Base-by-base conservation (phyloP, 768 basidiomycete species). In the Hydnomerulius pinastri region DNA sequence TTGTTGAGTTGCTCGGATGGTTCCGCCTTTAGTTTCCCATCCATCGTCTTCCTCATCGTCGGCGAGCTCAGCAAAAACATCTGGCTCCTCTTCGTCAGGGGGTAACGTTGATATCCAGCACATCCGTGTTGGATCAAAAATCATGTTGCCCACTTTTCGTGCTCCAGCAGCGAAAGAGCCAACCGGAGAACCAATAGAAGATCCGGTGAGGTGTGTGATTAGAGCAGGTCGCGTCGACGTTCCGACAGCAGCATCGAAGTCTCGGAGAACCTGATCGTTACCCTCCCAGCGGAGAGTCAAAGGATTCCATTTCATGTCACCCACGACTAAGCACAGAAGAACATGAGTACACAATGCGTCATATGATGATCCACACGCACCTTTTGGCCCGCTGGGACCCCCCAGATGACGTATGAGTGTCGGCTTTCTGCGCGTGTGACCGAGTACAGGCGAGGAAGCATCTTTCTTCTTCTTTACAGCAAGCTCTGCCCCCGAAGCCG, bases 251-350 rank as follows among this genome's bases (percentile, higher is more conserved):
- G 73, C 72, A 43, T 98, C 96, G 66, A 98, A 99, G 48, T 93
- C 94, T 50, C 89, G 86, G 25, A 98, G 77, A 13, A 84, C 82
- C 51, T 89, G 85, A 56, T 99, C 96, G 68, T 99, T 98, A 45
- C 96, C 96, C 75, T 99, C 96, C 96, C 96, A 99, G 29, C 92
- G 87, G 13, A 90, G 80, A 2, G 84, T 85, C 15, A 71, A 74
- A 33, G 96, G 95, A 70, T 99, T 98, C 91, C 93, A 99, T 62
- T 83, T 90, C 96, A 99, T 99, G 47, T 95, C 92, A 18, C 93
- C 94, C 50, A 96, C 82, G 39, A 92, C 96, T 96, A 62, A 37
- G n/a, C n/a, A n/a, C n/a, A n/a, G 54, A 43, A 47, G 46, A 12
- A 25, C 28, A 44, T 62, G 37, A 67, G 56, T 54, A 54, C 37